Evolutionary conservation across 2,329 filamentous ascomycete genomes (phyloP), one percentile per base, ranked within the genome.

Genomic region (Talaromyces pinophilus): DNA sequence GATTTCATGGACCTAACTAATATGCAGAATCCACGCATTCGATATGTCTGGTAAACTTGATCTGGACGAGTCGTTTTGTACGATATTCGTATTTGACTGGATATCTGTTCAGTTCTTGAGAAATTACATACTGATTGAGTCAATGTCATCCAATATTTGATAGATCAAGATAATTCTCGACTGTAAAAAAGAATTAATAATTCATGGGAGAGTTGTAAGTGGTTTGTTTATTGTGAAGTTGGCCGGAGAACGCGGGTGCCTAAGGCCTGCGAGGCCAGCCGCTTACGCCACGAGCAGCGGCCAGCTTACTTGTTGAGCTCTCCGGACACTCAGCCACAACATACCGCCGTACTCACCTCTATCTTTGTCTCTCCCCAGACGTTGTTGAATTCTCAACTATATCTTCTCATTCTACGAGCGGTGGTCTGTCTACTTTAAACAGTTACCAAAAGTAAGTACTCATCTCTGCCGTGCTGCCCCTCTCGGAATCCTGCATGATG

Each of bases 201-300:
- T 52, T 30, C 25, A 52, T 17, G 13, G 22, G 10, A 17, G 1
- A 22, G 25, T 11, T 28, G 15, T 3, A 7, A 13, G 30, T 28
- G 10, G 15, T 19, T 38, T 57, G 54, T 57, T 55, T 55, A 38
- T 55, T 38, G 25, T 13, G 30, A 22, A 35, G n/a, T 57, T 57
- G 30, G 22, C 33, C 19, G 61, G 22, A 63, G 48, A 63, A 63
- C 35, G 48, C 48, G 61, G 61, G 52, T 63, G 61, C 61, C 61
- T 63, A 52, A 52, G 35, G 33, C 48, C 38, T 42, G 33, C 11
- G 38, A 25, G 28, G 48, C 22, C 60, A 52, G 22, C 61, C 61
- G 48, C 61, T 55, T 55, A 63, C 48, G 48, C 60, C 46, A 54
- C 60, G 19, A 50, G 22, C 40, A 46, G 28, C 40, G n/a, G 30